Evolutionary conservation across 2,329 filamentous ascomycete species (phyloP).

Genomic region (Botryotinia convoluta): DNA sequence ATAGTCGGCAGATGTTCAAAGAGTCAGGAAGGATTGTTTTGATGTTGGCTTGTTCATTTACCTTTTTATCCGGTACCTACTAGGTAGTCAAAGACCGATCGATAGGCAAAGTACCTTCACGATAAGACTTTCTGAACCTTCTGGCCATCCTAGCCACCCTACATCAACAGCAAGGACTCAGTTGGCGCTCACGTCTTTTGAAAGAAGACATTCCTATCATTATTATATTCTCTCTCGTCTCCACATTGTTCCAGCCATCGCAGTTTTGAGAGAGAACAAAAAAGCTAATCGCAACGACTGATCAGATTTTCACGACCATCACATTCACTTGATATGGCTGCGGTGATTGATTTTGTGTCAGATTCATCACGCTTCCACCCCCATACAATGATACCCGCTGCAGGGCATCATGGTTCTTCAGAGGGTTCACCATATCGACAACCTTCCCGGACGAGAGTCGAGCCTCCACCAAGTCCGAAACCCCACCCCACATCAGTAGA

Average conservation of each 20-base stretch:
- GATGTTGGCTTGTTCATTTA: neutral
- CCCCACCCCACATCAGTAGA: conserved; percentile 26
- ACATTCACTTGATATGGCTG: conserved; percentile 51
- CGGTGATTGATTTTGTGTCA: conserved; percentile 70
- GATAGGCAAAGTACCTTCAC: conserved; percentile 8
- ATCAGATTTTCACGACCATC: conserved; percentile 28
- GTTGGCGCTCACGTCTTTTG: neutral
- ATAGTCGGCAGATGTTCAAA: neutral
- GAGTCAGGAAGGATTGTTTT: conserved; percentile 1
- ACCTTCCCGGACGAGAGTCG: conserved; percentile 31
- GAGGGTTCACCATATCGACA: conserved; percentile 43
- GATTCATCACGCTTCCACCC: conserved; percentile 63
- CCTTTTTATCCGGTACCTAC: conserved; percentile 9
- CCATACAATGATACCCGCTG: conserved; percentile 59
- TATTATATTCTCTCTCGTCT: conserved; percentile 12
- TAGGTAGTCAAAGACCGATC: conserved; percentile 18
- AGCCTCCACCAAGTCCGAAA: conserved; percentile 34
- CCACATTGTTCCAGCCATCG: conserved; percentile 9
- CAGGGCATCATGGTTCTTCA: conserved; percentile 44
- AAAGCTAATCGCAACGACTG: conserved; percentile 28
- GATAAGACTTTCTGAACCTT: conserved; percentile 17
- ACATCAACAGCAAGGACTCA: conserved; percentile 12
- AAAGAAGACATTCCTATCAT: neutral
- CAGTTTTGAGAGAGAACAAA: conserved; percentile 5
- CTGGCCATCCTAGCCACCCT: neutral